These are phyloP conservation scores for Monilinia laxa DNA, from an alignment of 2,329 filamentous ascomycete species.

Conservation along the genomic window DNA sequence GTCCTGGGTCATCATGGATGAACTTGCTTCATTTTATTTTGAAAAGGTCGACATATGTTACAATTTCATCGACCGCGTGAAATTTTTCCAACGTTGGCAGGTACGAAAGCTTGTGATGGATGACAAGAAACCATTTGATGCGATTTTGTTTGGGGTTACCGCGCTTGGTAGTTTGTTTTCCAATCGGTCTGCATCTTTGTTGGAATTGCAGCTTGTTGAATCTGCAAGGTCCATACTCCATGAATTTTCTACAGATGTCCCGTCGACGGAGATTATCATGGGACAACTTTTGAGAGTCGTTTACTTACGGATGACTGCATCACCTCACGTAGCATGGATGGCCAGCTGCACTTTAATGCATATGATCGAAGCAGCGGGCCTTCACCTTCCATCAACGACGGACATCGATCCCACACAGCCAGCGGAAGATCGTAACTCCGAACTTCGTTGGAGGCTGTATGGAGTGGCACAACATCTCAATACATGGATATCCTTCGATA, in stretches of 20 bases:
- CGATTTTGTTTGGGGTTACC: slow-evolving; percentile 39
- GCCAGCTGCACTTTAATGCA: slow-evolving; percentile 33
- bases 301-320: slow-evolving; percentile 32
- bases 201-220: slow-evolving; percentile 36
- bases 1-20: slow-evolving; percentile 19
- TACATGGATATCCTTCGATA: slow-evolving; percentile 20
- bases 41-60: slow-evolving; percentile 21
- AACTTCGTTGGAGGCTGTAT: slow-evolving; percentile 17
- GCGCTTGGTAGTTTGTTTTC: slow-evolving; percentile 41
- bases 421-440: slow-evolving; percentile 2
- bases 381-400: slow-evolving; percentile 32
- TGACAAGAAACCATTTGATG: slow-evolving; percentile 40
- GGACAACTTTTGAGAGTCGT: slow-evolving; percentile 32
- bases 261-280: slow-evolving; percentile 29
- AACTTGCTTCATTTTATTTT: slow-evolving; percentile 33
- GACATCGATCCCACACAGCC: not conserved
- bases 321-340: slow-evolving; percentile 35
- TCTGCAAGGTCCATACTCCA: slow-evolving; percentile 27
- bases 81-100: slow-evolving; percentile 14
- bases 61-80: slow-evolving; percentile 16
- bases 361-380: slow-evolving; percentile 33
- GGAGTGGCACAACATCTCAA: slow-evolving; percentile 21
- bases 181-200: slow-evolving; percentile 26
- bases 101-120: slow-evolving; percentile 11
- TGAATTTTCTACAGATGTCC: slow-evolving; percentile 20